Base-by-base conservation (phyloP, 192 early-diverging fungal genomes). In the Entomortierella beljakovae region DNA sequence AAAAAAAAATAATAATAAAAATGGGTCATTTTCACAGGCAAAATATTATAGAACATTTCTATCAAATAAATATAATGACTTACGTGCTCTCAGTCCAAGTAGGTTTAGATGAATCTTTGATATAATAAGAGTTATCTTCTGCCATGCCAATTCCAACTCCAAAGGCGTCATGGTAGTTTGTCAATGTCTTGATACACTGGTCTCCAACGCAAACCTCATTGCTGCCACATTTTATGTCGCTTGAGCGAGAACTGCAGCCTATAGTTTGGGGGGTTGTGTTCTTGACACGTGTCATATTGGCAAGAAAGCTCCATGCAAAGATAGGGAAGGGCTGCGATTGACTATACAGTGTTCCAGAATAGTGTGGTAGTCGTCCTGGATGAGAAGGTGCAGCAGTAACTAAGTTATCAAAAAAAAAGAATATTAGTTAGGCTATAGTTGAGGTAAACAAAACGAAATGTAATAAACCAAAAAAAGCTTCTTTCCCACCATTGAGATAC, bases 61-160 rank as follows among this genome's bases (percentile, higher is more conserved):
- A 10, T 25, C 42, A 63, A n/a, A 10, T 29, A 18, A 66, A 0
- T 18, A 10, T 16, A 15, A 46, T n/a, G 16, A 85, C 87, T 68
- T 88, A 87, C 87, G 75, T 82, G 74, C 83, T 83, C 57, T 87
- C 85, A 6, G 82, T 80, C 83, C 82, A 88, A 13, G 82, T 80
- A 8, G 76, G 70, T 54, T 85, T 82, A 20, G 81, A 80, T 5
- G 73, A 61, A 60, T 88, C 81, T 11, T 67, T 80, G 18, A 88
- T 82, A 32, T 40, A 64, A 25, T 72, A 70, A 5, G 48, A 23
- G 5, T 69, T 82, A 2, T 82, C 52, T 42, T 82, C 73, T 53
- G 80, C 53, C 56, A 80, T 80, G 11, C 58, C 58, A 53, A 88
- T 62, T 25, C 87, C 87, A 34, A 68, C 59, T 15, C 87, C 87